Percentiles rank a stretch among this genome's conserved stretches.
Evolutionary conservation across 306 rosid genomes (phyloP).

Genomic region (Begonia fuchsioides): DNA sequence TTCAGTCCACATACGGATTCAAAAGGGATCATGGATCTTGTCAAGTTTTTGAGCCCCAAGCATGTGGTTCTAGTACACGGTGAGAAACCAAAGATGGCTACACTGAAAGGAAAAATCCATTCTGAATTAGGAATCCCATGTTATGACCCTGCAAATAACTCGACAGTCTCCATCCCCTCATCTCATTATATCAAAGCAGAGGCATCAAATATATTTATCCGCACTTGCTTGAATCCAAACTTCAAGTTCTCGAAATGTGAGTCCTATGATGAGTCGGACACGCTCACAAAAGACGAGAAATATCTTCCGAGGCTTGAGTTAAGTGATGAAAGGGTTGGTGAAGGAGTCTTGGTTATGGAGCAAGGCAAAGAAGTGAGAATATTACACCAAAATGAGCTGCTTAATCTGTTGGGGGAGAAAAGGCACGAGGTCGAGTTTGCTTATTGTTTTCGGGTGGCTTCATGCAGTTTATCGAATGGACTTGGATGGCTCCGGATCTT

Average conservation of each 20-base stretch:
- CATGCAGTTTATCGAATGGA: slow-evolving; percentile 1
- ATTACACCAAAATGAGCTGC: slow-evolving; percentile 56
- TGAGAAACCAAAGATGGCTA: slow-evolving; percentile 71
- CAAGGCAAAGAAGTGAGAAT: slow-evolving; percentile 36
- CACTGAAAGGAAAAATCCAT: slow-evolving; percentile 60
- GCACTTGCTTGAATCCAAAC: slow-evolving; percentile 47
- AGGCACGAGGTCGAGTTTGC: slow-evolving; percentile 32
- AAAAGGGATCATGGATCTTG: slow-evolving; percentile 94
- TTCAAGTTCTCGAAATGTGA: slow-evolving; percentile 42
- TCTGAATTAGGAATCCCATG: slow-evolving; percentile 76
- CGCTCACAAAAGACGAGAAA: slow-evolving; percentile 11
- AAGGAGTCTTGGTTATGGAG: slow-evolving; percentile 54
- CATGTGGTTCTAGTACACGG: slow-evolving; percentile 85
- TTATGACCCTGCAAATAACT: slow-evolving; percentile 65
- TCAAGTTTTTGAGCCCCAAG: slow-evolving; percentile 83
- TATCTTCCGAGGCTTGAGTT: slow-evolving; percentile 28
- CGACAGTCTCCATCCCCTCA: slow-evolving; percentile 43
- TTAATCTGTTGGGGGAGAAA: slow-evolving; percentile 38
- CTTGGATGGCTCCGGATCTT: slow-evolving; percentile 20
- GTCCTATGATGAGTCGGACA: slow-evolving; percentile 14
- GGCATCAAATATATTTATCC: slow-evolving; percentile 35
- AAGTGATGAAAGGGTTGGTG: slow-evolving; percentile 53
- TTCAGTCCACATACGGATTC: slow-evolving; percentile 93
- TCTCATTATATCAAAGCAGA: slow-evolving; percentile 35
- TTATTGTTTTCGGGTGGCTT: slow-evolving; percentile 20